Base-by-base conservation (phyloP, 768 basidiomycete genomes). In the Asterophora lycoperdoides region DNA sequence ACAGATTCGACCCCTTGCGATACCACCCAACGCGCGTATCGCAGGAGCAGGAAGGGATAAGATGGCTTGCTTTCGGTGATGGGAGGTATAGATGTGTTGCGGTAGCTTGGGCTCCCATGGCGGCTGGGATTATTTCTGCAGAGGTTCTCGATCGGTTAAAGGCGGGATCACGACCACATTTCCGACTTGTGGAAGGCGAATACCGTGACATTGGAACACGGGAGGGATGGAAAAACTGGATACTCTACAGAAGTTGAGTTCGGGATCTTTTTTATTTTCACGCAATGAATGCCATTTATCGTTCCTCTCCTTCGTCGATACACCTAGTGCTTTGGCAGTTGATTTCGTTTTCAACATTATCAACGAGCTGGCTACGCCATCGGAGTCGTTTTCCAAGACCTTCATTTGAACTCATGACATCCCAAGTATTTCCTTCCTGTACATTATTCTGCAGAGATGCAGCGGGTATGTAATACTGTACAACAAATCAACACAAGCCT, bases 71-170 rank as follows among this genome's bases (percentile, higher is more conserved):
- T 0, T 84, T 84, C 54, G 82, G 83, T 1, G 55, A 60, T 42
- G 78, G 77, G 1, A 64, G 64, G 9, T 54, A 81, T 44, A 56
- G 64, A n/a, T 81, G 79, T 41, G 66, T 75, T 7, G 81, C 76
- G 0, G 56, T 57, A 14, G 62, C 59, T 3, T 80, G 80, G 72
- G 81, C 77, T 5, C 74, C 78, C 1, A 68, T 75, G 42, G 76
- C 78, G 1, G 76, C 73, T 2, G 81, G 68, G 0, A 51, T 80
- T 1, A 66, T 84, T 23, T 68, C 69, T 3, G 75, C 71, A 0
- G 69, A 66, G 10, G 51, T 80, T 4, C 47, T 79, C 3, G 66
- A 72, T 18, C 61, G 59, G 9, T 35, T 74, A 10, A 43, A 47
- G 41, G 59, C 67, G 20, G 64, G 59, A 1, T 53, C 60, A 23